Base-by-base conservation (phyloP, 2,329 filamentous ascomycete species). In the Neurospora crassa region DNA sequence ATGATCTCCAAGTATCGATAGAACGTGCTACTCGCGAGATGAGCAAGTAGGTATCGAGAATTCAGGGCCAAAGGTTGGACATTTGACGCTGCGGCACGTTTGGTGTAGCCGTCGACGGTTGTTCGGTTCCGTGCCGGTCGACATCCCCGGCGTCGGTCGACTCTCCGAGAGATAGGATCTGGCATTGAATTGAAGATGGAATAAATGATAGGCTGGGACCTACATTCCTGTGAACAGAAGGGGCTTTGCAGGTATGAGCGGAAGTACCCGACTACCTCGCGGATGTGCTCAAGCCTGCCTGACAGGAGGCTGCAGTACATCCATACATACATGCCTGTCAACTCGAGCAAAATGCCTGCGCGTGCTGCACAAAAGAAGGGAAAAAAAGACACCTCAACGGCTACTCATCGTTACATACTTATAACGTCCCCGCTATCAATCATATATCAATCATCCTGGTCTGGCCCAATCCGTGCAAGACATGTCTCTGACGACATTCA, bases 401-500 rank as follows among this genome's bases (percentile, higher is more conserved):
- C 53, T 34, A 2, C 53, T 63, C 53, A 63, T 63, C 24, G 16
- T 63, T 63, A 4, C 53, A 63, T 63, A 40, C 5, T 11, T 10
- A 37, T 37, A 63, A 63, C 29, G 53, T 63, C 53, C 53, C 53
- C 24, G 53, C 53, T 11, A 63, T 34, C 53, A 63, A 37, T n/a
- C 53, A 63, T 63, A 29, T 16, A 63, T 63, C 53, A 18, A 34
- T 63, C 53, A 63, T 63, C 53, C 53, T 63, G n/a, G 29, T 37
- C 24, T 63, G 53, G 29, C 47, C 47, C 20, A 59, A 59, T 59
- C 47, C 47, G 24, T 18, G 24, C 24, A 69, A 70, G 70, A 71
- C 72, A 72, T 72, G 69, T 71, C 70, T 69, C 72, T 76, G 74
- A 75, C 75, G 75, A 72, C 74, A 75, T 76, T 68, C 72, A 74